Evolutionary conservation across 768 basidiomycete genomes (phyloP).

Genomic region (Leucosporidium creatinivorum): DNA sequence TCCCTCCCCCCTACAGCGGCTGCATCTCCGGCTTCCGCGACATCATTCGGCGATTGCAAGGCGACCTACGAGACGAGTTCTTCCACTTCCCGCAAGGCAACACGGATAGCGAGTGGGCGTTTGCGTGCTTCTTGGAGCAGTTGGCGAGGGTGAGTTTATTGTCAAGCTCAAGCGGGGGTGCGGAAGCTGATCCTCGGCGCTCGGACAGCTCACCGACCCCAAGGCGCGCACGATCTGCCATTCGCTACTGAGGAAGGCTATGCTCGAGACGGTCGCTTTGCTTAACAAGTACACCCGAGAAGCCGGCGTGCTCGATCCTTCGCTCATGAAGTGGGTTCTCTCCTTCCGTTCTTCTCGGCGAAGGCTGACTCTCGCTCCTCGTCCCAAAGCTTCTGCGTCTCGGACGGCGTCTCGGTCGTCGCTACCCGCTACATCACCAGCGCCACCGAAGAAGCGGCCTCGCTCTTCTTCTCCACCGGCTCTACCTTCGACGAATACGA

Average conservation of each 20-base stretch:
- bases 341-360: background rate
- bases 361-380: constrained; percentile 55
- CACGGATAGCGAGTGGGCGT: constrained; percentile 98
- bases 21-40: constrained; percentile 76
- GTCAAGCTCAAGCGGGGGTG: no score
- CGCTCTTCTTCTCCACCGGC: constrained; percentile 54
- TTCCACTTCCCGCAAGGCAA: constrained; percentile 86
- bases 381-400: constrained; percentile 87
- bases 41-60: constrained; percentile 41
- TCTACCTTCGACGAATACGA: constrained; percentile 86
- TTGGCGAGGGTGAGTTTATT: no score
- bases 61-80: constrained; percentile 66
- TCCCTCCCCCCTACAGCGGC: constrained; percentile 56
- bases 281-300: constrained; percentile 65
- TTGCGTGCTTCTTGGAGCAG: constrained; percentile 70
- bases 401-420: constrained; percentile 87
- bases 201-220: constrained; percentile 68
- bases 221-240: constrained; percentile 68
- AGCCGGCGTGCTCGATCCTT: constrained; percentile 49
- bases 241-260: constrained; percentile 64
- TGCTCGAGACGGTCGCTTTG: constrained; percentile 76
- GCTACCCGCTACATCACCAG: constrained; percentile 94
- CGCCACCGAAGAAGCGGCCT: constrained; percentile 82
- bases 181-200: background rate
- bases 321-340: constrained; percentile 31